These are phyloP conservation scores for Yamadazyma blattariae DNA, from an alignment of 1,139 yeast species.

Conservation along the genomic window DNA sequence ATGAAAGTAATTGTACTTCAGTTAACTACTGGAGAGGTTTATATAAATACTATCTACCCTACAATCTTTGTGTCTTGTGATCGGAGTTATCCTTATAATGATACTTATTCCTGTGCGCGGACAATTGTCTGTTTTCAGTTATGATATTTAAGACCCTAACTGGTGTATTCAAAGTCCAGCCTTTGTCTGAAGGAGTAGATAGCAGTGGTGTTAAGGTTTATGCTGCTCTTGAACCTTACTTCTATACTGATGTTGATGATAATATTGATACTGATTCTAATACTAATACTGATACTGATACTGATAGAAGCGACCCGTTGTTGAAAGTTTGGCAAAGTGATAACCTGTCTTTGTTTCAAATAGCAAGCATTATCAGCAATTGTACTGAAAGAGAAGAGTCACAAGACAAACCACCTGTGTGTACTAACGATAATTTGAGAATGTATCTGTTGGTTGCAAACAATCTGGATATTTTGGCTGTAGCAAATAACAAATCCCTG, in stretches of 20 bases:
- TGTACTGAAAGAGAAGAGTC: neutral
- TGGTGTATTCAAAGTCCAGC: neutral
- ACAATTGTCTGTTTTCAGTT: no score
- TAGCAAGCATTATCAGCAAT: neutral
- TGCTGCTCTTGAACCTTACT: neutral
- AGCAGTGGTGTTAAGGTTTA: neutral
- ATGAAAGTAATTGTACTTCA: no score
- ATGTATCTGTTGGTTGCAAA: slow-evolving; percentile 1
- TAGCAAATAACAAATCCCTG: neutral
- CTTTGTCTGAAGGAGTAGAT: neutral
- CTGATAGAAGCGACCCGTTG: neutral
- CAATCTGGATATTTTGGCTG: neutral
- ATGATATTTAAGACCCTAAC: neutral
- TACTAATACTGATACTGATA: neutral
- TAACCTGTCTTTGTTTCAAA: neutral
- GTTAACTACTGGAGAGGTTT: no score
- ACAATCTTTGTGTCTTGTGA: no score
- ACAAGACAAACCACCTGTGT: neutral
- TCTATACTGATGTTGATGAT: neutral
- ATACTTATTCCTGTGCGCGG: no score
- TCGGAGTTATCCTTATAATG: no score
- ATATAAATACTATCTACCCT: no score
- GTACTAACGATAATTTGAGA: neutral
- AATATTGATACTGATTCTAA: no score
- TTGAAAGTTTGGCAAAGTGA: slow-evolving; percentile 1